A percentile compares a stretch with the other conserved stretches of the same genome.
phyloP scores from a whole-genome alignment of 805 yeast genomes.

The Hanseniaspora hatyaiensis region DNA sequence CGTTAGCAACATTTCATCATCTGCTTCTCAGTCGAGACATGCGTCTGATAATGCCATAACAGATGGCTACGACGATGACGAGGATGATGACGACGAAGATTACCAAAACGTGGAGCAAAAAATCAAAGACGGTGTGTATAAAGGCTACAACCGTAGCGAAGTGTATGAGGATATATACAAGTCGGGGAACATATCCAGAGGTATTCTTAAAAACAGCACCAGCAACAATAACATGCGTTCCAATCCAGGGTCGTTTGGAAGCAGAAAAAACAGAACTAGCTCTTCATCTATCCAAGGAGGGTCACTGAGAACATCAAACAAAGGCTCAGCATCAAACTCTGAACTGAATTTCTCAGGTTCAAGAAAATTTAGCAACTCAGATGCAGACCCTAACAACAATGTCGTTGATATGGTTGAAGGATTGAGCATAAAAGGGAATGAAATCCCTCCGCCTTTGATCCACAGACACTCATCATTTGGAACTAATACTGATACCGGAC shows the following conservation, averaged over 20 bases:
- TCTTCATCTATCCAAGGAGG: constrained; percentile 10
- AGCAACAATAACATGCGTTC: neutral
- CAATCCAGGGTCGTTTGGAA: no score
- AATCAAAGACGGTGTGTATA: neutral
- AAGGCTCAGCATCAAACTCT: constrained; percentile 13
- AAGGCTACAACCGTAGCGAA: constrained; percentile 11
- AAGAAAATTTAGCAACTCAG: constrained; percentile 19
- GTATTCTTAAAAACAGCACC: constrained; percentile 10
- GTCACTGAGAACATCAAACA: constrained; percentile 12
- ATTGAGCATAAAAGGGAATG: constrained; percentile 19
- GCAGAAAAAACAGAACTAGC: constrained; percentile 1
- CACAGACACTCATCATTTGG: constrained; percentile 14
- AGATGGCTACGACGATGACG: constrained; percentile 15
- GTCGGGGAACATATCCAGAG: constrained; percentile 13
- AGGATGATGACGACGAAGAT: constrained; percentile 9
- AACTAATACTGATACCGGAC: neutral
- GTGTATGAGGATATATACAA: constrained; percentile 14
- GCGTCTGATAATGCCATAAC: constrained; percentile 14
- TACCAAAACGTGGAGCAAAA: constrained; percentile 3
- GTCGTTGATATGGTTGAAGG: constrained; percentile 21
- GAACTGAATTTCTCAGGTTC: constrained; percentile 19
- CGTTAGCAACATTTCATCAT: constrained; percentile 9
- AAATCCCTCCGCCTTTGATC: constrained; percentile 5
- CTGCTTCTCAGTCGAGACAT: constrained; percentile 15
- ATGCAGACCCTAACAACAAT: constrained; percentile 15